These are phyloP conservation scores for Prunus yedoensis DNA, from an alignment of 331 rosid genomes.

Conservation along the genomic window DNA sequence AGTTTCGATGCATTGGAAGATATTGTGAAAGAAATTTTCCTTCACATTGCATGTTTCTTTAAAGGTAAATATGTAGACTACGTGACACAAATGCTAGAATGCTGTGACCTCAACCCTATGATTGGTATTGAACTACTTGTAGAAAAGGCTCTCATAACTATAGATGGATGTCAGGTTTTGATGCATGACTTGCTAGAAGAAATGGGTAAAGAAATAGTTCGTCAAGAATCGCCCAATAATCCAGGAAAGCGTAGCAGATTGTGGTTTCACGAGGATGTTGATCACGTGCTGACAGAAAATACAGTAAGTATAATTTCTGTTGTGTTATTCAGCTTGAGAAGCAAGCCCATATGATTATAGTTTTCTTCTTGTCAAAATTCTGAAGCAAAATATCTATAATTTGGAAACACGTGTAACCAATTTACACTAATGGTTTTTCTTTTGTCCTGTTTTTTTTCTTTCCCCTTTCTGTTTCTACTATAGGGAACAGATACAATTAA, in stretches of 20 bases:
- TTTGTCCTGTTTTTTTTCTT: too few relatives aligned
- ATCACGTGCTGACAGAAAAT: neutral
- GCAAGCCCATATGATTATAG: neutral
- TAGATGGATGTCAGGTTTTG: neutral
- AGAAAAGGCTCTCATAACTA: neutral
- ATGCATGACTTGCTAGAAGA: constrained; percentile 11
- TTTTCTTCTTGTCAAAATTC: neutral
- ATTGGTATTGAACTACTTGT: neutral
- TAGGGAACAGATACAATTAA: constrained; percentile 8
- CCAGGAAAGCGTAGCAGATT: neutral
- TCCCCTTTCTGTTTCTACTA: too few relatives aligned
- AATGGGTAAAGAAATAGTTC: constrained; percentile 16
- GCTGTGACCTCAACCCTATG: neutral
- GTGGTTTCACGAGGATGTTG: neutral
- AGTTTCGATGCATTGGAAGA: neutral
- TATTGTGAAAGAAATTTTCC: neutral
- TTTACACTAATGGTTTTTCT: too few relatives aligned
- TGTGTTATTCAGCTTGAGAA: neutral
- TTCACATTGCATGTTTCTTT: constrained; percentile 7
- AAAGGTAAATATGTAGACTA: fast-evolving
- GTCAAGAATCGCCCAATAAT: neutral
- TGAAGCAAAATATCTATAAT: neutral
- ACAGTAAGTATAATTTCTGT: neutral
- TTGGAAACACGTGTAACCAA: neutral
- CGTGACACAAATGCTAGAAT: neutral